Evolutionary conservation across 768 basidiomycete species (phyloP).

Genomic region (Suillus tomentosus): DNA sequence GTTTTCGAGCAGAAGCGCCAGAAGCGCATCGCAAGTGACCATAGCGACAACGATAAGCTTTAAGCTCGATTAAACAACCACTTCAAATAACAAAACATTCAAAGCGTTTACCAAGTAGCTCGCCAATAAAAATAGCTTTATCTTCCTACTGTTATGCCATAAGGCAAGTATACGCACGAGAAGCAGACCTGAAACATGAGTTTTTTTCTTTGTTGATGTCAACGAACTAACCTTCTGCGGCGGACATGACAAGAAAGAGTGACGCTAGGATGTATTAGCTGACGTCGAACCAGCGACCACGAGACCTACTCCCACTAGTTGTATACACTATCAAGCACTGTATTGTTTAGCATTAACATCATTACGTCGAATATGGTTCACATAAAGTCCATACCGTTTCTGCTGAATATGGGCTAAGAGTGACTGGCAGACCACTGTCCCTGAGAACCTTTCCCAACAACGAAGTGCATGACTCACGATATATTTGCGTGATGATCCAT

Average conservation of each 20-base stretch:
- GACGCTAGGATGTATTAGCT: constrained; percentile 2
- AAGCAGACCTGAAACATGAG: constrained; percentile 14
- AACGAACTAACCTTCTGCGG: constrained; percentile 10
- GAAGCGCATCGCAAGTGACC: constrained; percentile 8
- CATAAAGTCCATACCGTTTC: constrained; percentile 1
- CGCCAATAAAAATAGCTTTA: constrained; percentile 5
- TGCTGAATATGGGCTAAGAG: not conserved
- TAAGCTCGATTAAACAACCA: not conserved
- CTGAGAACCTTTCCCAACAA: not conserved
- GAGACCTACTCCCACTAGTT: constrained; percentile 11
- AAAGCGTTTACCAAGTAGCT: constrained; percentile 11
- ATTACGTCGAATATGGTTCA: not conserved
- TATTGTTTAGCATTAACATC: not conserved
- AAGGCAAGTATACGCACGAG: constrained; percentile 17
- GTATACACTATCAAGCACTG: constrained; percentile 14
- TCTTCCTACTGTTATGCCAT: constrained; percentile 4
- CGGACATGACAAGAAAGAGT: constrained; percentile 12
- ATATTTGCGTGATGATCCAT: constrained; percentile 11
- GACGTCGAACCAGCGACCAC: not conserved
- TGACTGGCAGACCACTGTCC: not conserved
- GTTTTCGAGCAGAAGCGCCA: constrained; percentile 3
- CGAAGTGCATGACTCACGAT: constrained; percentile 8
- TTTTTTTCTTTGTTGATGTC: not conserved
- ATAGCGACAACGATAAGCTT: constrained; percentile 14
- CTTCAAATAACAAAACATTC: not conserved